Evolutionary conservation across 1,284 basidiomycete species (phyloP).

Genomic region (Leccinum colubrinum): DNA sequence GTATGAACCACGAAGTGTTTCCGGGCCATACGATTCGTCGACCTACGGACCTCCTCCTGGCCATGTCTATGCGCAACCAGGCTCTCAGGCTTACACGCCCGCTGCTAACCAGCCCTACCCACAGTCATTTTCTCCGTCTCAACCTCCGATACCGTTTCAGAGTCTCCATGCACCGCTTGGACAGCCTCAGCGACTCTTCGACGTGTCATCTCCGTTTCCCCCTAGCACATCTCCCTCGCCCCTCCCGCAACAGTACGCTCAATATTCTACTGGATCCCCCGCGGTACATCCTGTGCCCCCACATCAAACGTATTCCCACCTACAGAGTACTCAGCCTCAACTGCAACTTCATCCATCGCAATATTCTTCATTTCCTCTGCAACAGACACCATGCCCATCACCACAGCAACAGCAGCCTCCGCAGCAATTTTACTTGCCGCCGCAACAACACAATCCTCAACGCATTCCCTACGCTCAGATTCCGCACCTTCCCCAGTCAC

Average conservation of each 20-base stretch:
- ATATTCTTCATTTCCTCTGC: background rate
- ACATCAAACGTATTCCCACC: slow-evolving; percentile 12
- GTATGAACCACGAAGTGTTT: background rate
- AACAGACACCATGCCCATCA: slow-evolving; percentile 8
- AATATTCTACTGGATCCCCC: slow-evolving; percentile 9
- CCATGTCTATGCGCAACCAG: slow-evolving; percentile 14
- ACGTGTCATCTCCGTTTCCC: background rate
- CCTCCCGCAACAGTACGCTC: slow-evolving; percentile 14
- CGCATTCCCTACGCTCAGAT: slow-evolving; percentile 16
- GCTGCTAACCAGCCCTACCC: slow-evolving; percentile 8
- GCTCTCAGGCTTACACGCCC: slow-evolving; percentile 12
- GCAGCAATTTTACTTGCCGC: slow-evolving; percentile 14
- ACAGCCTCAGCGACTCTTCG: slow-evolving; percentile 18
- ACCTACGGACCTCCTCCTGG: background rate
- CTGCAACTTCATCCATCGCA: slow-evolving; percentile 1
- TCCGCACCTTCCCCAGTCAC: slow-evolving; percentile 9
- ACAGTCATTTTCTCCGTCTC: slow-evolving; percentile 9
- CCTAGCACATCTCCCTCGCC: slow-evolving; percentile 1
- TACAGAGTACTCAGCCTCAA: slow-evolving; percentile 8
- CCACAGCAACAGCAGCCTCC: slow-evolving; percentile 9
- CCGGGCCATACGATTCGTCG: slow-evolving; percentile 4
- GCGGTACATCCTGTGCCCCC: slow-evolving; percentile 13
- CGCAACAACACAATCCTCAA: slow-evolving; percentile 16
- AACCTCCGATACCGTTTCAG: slow-evolving; percentile 12
- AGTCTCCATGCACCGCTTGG: slow-evolving; percentile 7